Evolutionary conservation across 352 stramenopile genomes (phyloP).

Genomic region (Globisporangium abappressorium): DNA sequence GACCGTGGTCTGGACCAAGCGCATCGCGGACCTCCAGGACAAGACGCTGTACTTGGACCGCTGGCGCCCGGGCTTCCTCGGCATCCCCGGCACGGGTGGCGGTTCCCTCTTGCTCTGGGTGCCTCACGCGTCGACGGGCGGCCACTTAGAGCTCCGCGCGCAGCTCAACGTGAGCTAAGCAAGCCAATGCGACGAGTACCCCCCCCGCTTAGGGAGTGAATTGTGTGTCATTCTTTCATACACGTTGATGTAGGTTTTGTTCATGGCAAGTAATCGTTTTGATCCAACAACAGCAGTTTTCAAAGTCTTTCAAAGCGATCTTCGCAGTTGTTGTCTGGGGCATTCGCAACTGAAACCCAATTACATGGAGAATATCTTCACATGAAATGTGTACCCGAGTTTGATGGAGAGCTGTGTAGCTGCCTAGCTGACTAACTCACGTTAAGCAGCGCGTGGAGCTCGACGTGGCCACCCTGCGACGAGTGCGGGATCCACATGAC

Average conservation of each 20-base stretch:
- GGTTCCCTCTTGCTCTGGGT: constrained; percentile 38
- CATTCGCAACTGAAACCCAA: too few relatives aligned
- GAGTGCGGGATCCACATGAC: constrained; percentile 53
- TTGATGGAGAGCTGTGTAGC: too few relatives aligned
- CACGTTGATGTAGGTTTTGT: too few relatives aligned
- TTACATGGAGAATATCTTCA: too few relatives aligned
- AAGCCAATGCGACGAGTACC: not conserved
- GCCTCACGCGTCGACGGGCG: constrained; percentile 25
- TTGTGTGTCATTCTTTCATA: too few relatives aligned
- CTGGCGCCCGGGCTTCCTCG: constrained; percentile 33
- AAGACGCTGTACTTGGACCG: constrained; percentile 56
- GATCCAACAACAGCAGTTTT: too few relatives aligned
- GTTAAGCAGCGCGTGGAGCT: constrained; percentile 48
- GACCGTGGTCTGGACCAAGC: constrained; percentile 41
- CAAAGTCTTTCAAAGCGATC: too few relatives aligned
- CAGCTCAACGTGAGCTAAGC: constrained; percentile 43
- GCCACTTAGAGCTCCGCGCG: constrained; percentile 36
- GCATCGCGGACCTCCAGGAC: constrained; percentile 33
- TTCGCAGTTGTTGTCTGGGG: too few relatives aligned
- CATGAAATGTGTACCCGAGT: too few relatives aligned
- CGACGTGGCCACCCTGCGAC: constrained; percentile 36
- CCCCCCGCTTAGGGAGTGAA: too few relatives aligned
- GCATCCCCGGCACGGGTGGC: constrained; percentile 33
- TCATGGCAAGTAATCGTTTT: too few relatives aligned
- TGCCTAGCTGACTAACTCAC: constrained; percentile 22